phyloP scores from a whole-genome alignment of 371 early-diverging fungal species.

The Choanephora cucurbitarum region DNA sequence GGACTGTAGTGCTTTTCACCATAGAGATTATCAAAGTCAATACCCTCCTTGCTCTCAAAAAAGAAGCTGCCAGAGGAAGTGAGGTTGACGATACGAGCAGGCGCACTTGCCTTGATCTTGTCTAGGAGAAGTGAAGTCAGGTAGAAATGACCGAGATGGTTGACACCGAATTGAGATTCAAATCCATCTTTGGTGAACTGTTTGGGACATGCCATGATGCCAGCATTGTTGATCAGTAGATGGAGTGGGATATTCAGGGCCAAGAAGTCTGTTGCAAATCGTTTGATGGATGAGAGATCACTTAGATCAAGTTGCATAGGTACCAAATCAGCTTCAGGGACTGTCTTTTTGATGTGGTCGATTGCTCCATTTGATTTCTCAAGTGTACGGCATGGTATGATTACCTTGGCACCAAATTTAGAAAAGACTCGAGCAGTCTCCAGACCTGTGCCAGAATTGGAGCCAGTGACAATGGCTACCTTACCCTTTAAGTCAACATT shows the following conservation, averaged over 20 bases:
- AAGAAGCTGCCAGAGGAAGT: conserved; percentile 40
- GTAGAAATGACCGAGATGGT: conserved; percentile 76
- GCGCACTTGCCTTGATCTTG: conserved; percentile 48
- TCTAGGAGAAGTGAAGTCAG: conserved; percentile 62
- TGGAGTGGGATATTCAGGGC: conserved; percentile 44
- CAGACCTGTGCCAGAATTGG: conserved; percentile 51
- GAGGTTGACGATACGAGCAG: conserved; percentile 57
- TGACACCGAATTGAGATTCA: conserved; percentile 37
- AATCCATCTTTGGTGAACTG: conserved; percentile 58
- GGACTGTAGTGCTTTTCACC: conserved; percentile 27
- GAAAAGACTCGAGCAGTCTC: conserved; percentile 6
- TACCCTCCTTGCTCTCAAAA: conserved; percentile 9
- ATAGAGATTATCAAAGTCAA: conserved; percentile 38
- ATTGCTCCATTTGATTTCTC: conserved; percentile 46
- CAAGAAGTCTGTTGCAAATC: conserved; percentile 49
- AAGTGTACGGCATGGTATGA: conserved; percentile 54
- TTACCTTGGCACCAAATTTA: conserved; percentile 3
- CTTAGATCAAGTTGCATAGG: conserved; percentile 59
- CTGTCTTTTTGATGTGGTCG: conserved; percentile 47
- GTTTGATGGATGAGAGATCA: conserved; percentile 48
- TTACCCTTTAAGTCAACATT: conserved; percentile 56
- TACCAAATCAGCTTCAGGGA: conserved; percentile 38
- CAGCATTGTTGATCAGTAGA: conserved; percentile 60
- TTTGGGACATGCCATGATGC: conserved; percentile 65
- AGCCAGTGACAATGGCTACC: conserved; percentile 72